phyloP scores from a whole-genome alignment of 1,284 basidiomycete species.

The Cryptococcus wingfieldii region DNA sequence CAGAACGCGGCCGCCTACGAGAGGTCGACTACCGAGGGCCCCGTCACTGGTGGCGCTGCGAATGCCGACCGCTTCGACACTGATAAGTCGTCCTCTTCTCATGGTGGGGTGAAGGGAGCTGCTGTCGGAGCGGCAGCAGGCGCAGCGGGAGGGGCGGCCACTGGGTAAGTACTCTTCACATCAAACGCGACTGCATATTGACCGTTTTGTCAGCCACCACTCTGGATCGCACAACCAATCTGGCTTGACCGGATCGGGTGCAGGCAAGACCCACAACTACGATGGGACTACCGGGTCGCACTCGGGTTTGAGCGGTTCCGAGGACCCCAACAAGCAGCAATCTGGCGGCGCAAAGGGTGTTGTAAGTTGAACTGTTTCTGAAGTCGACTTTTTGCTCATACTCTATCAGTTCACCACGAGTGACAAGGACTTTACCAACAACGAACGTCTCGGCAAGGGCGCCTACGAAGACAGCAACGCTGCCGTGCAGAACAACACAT shows the following conservation, averaged over 20 bases:
- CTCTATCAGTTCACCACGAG: slow-evolving; percentile 26
- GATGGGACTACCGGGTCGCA: not conserved
- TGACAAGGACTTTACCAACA: slow-evolving; percentile 31
- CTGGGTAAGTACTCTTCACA: not conserved
- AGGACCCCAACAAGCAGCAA: slow-evolving; percentile 2
- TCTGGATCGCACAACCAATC: not conserved
- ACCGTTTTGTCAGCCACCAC: not conserved
- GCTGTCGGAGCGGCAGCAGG: too few relatives aligned
- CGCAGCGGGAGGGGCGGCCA: too few relatives aligned
- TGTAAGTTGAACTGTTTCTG: not conserved
- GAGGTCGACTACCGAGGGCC: slow-evolving; percentile 17
- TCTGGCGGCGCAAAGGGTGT: slow-evolving; percentile 3
- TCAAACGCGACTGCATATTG: not conserved
- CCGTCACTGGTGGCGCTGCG: slow-evolving; percentile 29
- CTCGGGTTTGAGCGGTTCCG: not conserved
- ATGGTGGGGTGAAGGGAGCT: too few relatives aligned
- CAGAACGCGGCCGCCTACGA: slow-evolving; percentile 22
- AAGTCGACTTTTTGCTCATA: not conserved
- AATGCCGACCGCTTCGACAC: slow-evolving; percentile 34
- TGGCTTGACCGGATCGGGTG: not conserved
- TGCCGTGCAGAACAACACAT: slow-evolving; percentile 26
- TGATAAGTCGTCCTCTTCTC: slow-evolving; percentile 6
- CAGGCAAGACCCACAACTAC: slow-evolving; percentile 4
- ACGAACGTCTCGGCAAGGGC: slow-evolving; percentile 14
- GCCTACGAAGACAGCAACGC: slow-evolving; percentile 28